Conservation (phyloP, 306 rosid species). For the Cucumis sativus region DNA sequence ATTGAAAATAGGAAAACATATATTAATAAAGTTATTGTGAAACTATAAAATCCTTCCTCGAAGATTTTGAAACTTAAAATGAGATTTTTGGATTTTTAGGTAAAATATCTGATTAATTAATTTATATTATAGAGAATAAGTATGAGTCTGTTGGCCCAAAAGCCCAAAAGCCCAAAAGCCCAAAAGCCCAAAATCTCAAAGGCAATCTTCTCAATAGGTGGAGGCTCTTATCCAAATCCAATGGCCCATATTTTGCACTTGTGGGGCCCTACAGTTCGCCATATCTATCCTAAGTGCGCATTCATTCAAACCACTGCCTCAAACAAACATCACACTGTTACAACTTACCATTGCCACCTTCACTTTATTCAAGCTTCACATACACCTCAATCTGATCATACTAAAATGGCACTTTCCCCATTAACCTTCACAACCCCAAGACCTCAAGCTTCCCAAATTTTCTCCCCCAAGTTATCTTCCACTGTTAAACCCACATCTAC, state of each 20-base stretch:
- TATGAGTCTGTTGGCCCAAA: no score
- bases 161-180: no score
- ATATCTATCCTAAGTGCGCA: background rate
- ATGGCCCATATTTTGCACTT: background rate
- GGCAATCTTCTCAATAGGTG: background rate
- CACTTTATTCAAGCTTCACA: background rate
- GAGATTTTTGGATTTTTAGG: no score
- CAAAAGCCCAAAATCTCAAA: no score
- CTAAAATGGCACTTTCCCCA: conserved; percentile 46
- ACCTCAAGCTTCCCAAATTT: conserved; percentile 6
- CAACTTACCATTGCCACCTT: background rate
- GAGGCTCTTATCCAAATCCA: background rate
- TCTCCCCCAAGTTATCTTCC: conserved; percentile 8
- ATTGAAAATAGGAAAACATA: no score
- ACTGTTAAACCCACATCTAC: background rate
- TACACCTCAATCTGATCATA: background rate
- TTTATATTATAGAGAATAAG: no score
- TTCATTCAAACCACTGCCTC: background rate
- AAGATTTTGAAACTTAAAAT: no score
- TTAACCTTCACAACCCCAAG: conserved; percentile 24
- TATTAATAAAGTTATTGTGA: no score
- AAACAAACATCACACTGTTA: background rate
- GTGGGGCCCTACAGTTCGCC: background rate
- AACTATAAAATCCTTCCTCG: no score
- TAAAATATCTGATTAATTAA: no score